Evolutionary conservation across 2,329 filamentous ascomycete species (phyloP), one percentile per base, ranked within the genome.

Genomic region (Colletotrichum sp.): DNA sequence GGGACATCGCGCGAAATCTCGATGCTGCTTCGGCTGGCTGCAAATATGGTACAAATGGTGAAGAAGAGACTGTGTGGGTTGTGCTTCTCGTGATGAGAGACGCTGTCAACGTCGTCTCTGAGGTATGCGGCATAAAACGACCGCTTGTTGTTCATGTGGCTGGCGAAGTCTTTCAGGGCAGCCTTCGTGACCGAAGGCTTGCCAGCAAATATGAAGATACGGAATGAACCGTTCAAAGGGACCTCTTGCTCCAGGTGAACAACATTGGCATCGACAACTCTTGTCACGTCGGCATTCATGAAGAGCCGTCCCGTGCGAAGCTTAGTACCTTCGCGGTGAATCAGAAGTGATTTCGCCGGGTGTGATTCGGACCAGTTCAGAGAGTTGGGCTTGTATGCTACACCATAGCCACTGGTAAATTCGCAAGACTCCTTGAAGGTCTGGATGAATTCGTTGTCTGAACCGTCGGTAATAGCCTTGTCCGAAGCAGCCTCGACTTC

Each of bases 361-460:
- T 98, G 96, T 5, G 87, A 87, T 1, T 91, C 84, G 12, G 93
- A 94, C 95, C 95, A 98, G 86, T 98, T 98, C 85, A 98, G 89
- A 34, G 91, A 85, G 85, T 98, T 98, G 70, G 94, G 89, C 78
- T 93, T 90, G 87, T 98, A 98, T 34, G 93, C 93, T 26, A 98
- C 95, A 76, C 96, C 96, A 83, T 98, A 98, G 74, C 96, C 96
- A 78, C 94, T 96, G 13, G 96, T 98, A 84, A 98, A 98, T 81
- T 97, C 95, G 87, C 96, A 98, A 34, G 93, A 92, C 73, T 95
- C 95, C 84, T 98, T 98, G 89, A 98, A 98, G 0, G 93, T 95
- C 86, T 94, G 94, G 82, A 98, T 92, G 83, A 98, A 98, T 13
- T 94, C 92, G 81, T 96, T 96, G 75, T 95, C 93, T 63, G 92